These are phyloP conservation scores for Cyclanthera cordifolia DNA, from an alignment of 306 rosid species.

Conservation along the genomic window DNA sequence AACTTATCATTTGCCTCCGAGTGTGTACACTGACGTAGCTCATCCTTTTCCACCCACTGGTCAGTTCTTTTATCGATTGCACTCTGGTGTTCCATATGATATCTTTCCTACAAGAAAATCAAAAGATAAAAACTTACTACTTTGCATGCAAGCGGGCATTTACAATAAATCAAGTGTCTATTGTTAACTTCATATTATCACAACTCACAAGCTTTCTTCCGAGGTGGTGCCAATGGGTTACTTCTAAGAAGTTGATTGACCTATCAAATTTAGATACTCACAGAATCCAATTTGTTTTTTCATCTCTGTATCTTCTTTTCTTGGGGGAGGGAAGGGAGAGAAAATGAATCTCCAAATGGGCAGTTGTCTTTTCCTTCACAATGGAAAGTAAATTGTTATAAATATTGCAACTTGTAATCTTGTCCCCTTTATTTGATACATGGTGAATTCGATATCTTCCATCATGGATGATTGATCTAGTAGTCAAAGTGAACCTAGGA, in stretches of 20 bases:
- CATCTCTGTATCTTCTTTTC: not conserved
- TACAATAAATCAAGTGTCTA: not conserved
- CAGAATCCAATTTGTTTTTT: not conserved
- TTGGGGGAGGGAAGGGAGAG: not conserved
- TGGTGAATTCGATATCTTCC: not conserved
- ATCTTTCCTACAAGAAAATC: not conserved
- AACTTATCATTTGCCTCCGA: not conserved
- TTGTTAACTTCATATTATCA: not conserved
- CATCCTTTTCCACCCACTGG: slow-evolving; percentile 14
- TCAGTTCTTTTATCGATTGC: slow-evolving; percentile 7
- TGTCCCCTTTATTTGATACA: not conserved
- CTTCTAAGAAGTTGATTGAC: not conserved
- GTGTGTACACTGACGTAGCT: slow-evolving; percentile 1
- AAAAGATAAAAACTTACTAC: not conserved
- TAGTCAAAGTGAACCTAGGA: too few relatives aligned
- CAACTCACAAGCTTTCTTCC: not conserved
- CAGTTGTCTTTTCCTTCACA: not conserved
- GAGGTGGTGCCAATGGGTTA: not conserved
- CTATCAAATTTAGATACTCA: not conserved
- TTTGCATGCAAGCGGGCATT: not conserved
- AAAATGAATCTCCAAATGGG: not conserved
- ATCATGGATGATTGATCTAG: too few relatives aligned
- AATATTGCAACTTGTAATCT: not conserved
- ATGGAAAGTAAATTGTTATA: not conserved
- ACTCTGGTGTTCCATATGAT: not conserved